Evolutionary conservation across 2,329 filamentous ascomycete species (phyloP), one percentile per base, ranked within the genome.

Genomic region (Aspergillus fumigatus): DNA sequence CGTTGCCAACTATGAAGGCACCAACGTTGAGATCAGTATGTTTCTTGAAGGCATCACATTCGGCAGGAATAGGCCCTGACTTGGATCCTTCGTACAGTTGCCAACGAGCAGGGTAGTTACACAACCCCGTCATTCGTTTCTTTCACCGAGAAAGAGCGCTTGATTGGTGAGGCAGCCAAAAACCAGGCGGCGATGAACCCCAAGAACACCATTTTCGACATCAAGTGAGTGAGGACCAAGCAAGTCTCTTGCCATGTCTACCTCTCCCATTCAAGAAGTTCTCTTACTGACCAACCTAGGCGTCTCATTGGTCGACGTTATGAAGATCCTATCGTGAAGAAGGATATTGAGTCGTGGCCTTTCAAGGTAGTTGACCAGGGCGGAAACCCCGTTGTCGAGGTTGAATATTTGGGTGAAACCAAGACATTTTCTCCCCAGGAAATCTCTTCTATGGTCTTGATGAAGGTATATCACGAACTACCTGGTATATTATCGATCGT

Each of bases 131-230:
- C 94, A 57, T 99, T 97, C 84, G 94, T 99, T 76, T 96, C 91
- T 71, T 99, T 99, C 87, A 97, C 92, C 77, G 88, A 93, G 73
- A 91, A 96, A 84, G 94, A 99, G 86, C 92, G 94, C 80, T 83
- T 99, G 82, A 97, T 97, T 75, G 94, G 94, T 84, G 94, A 97
- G 86, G 93, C 94, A 61, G 94, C 94, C 75, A 99, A 97, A 90
- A 99, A 99, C 85, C 92, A 97, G 87, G 94, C 93, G 75, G 93
- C 94, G 74, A 96, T 97, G 91, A 99, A 99, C 90, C 94, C 94
- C 63, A 80, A 80, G 76, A 97, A 97, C 85, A 99, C 94, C 70
- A 85, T 99, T 81, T 99, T 97, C 82, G 94, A 99, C 81, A 90
- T 96, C 86, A 99, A 97, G 92, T 94, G 79, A 81, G 88, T 55